Evolutionary conservation across 2,329 filamentous ascomycete species (phyloP), one percentile per base, ranked within the genome.

Genomic region (Aureobasidium pullulans): DNA sequence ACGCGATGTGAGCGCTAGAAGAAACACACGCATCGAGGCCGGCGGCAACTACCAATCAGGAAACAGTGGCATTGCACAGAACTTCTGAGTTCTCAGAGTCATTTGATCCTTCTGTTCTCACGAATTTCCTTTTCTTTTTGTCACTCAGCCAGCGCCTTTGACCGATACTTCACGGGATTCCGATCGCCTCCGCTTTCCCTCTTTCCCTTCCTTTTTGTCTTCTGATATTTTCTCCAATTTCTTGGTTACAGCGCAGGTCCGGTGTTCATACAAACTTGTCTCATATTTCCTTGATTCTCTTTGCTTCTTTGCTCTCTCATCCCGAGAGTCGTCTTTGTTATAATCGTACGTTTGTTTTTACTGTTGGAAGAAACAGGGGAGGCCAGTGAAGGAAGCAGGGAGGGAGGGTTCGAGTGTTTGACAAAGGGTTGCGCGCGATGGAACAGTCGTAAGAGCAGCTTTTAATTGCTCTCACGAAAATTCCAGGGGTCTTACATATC

Each of bases 1-100:
- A 64, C 85, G 92, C 59, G 94, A 99, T 72, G 94, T 97, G 64
- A 87, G 88, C 64, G 94, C 94, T 31, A 81, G 94, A 66, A 84
- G 94, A 65, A 96, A 96, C 76, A 96, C 94, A 11, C 85, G 92
- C 63, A 97, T 99, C 69, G 92, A 97, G 76, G 96, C 88, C 71
- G 87, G 90, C 2, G 84, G 89, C 46, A 89, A 94, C 68, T 92
- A 93, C 10, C 90, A 95, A 70, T 91, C 96, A 77, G 85, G 84
- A 36, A 96, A 89, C 68, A 90, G 90, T 40, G 94, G 94, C 61
- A 96, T 99, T 68, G 89, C 94, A 34, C 94, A 97, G 75, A 99
- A 99, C 74, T 99, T 99, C 69, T 97, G 43, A 57, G 50, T 34
- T 28, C 52, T 46, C 5, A 6, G 19, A n/a, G 29, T 15, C 31